Conservation (phyloP, 805 yeast species). For the Jamesozyma gamospora region DNA sequence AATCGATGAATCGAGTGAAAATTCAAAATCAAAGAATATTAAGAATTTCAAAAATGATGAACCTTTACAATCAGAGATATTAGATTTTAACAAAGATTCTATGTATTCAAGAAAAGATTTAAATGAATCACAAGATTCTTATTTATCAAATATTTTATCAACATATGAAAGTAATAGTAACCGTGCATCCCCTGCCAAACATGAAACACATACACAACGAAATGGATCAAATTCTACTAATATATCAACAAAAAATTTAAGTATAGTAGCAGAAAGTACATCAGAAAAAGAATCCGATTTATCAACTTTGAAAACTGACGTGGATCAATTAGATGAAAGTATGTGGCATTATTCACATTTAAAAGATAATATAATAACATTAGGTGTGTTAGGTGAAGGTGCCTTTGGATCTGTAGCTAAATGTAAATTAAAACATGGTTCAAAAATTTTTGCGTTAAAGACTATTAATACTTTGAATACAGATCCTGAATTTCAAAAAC, state of each 20-base stretch:
- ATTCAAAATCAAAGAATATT: background rate
- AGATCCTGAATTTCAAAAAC: slow-evolving; percentile 79
- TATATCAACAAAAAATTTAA: no score
- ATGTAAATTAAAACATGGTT: slow-evolving; percentile 52
- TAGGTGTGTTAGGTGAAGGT: slow-evolving; percentile 83
- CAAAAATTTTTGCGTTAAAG: slow-evolving; percentile 72
- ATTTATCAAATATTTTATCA: slow-evolving; percentile 18
- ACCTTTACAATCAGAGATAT: background rate
- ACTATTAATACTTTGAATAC: slow-evolving; percentile 36
- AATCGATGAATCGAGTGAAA: background rate
- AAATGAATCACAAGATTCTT: slow-evolving; percentile 17
- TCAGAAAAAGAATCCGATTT: background rate
- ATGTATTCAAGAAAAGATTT: slow-evolving; percentile 10
- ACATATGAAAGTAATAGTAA: slow-evolving; percentile 15
- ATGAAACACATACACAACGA: background rate
- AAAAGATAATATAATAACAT: slow-evolving; percentile 50
- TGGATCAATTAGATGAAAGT: slow-evolving; percentile 53
- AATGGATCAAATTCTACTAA: background rate
- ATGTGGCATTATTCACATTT: slow-evolving; percentile 57
- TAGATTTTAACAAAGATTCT: background rate
- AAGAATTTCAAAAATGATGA: background rate
- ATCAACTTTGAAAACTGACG: slow-evolving; percentile 25
- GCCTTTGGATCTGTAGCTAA: slow-evolving; percentile 85
- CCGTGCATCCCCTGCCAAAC: slow-evolving; percentile 9
- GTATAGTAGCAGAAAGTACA: background rate